A percentile compares a stretch with the other conserved stretches of the same genome.
Conservation (phyloP, 371 early-diverging fungal species). For the Syncephalastrum contaminatum region DNA sequence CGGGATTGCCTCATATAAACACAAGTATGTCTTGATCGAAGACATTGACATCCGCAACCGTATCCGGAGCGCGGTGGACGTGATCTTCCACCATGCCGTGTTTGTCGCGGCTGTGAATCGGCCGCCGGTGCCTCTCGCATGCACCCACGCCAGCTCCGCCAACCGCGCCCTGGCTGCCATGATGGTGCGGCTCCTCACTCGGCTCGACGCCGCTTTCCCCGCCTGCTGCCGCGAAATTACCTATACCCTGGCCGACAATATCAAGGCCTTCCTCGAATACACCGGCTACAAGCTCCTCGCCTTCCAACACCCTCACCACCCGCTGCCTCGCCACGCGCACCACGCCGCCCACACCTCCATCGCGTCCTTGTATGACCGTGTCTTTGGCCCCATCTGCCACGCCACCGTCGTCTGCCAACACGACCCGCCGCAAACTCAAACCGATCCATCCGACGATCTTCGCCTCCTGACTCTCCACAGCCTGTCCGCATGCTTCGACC, state of each 20-base stretch:
- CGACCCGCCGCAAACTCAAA: neutral
- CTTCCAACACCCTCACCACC: conserved; percentile 1
- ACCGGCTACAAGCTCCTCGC: conserved; percentile 41
- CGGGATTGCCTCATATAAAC: conserved; percentile 45
- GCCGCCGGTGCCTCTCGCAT: conserved; percentile 16
- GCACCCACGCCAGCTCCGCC: conserved; percentile 22
- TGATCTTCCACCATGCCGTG: conserved; percentile 47
- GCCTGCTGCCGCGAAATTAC: conserved; percentile 45
- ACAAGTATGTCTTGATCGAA: conserved; percentile 47
- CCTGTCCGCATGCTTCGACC: conserved; percentile 41
- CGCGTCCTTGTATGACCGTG: conserved; percentile 11
- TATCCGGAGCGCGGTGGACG: conserved; percentile 41
- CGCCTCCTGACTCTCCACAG: conserved; percentile 25
- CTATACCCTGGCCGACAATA: conserved; percentile 45
- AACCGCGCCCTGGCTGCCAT: conserved; percentile 35
- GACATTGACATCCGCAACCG: conserved; percentile 50
- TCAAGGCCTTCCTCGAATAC: conserved; percentile 50
- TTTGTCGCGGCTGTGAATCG: conserved; percentile 40
- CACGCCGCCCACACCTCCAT: conserved; percentile 3
- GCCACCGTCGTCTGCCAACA: conserved; percentile 1
- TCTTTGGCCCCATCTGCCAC: conserved; percentile 15
- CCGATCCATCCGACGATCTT: conserved; percentile 1
- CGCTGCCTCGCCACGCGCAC: no score
- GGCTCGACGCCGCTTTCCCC: conserved; percentile 38
- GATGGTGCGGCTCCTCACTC: conserved; percentile 34